Percentiles rank a stretch among this genome's conserved stretches.
phyloP scores from a whole-genome alignment of 2,329 filamentous ascomycete species.

The Bimuria novae-zelandiae region DNA sequence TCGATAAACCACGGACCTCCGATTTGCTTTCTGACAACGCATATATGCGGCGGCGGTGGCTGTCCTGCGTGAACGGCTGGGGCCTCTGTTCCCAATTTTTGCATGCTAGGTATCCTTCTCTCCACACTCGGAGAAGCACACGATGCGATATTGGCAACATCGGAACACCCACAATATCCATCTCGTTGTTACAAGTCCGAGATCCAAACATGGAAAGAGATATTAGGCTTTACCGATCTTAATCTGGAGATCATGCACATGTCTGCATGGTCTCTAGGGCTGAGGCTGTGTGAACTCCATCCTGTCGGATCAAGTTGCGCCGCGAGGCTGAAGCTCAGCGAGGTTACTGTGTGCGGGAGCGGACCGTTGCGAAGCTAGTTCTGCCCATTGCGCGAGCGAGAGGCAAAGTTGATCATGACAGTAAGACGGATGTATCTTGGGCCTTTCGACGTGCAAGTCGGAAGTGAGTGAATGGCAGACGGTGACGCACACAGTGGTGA shows the following conservation, averaged over 20 bases:
- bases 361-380: conserved; percentile 3
- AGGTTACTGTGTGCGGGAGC: conserved; percentile 9
- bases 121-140: neutral
- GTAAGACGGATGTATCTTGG: neutral
- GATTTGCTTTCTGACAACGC: neutral
- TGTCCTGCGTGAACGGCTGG: neutral
- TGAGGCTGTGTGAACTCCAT: conserved; percentile 11
- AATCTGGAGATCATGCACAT: conserved; percentile 3
- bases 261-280: neutral
- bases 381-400: conserved; percentile 4
- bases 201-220: conserved; percentile 1
- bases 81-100: no score
- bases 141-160: neutral
- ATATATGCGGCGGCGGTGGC: neutral
- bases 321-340: neutral
- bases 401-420: conserved; percentile 6
- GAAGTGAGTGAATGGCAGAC: neutral
- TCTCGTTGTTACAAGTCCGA: neutral
- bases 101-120: no score
- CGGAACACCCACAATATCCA: conserved; percentile 1
- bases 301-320: conserved; percentile 5
- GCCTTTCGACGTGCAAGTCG: neutral
- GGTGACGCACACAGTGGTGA: neutral
- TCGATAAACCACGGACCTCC: neutral
- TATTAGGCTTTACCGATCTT: conserved; percentile 9